Evolutionary conservation across 345 rosid genomes (phyloP).

Genomic region (Heritiera littoralis): DNA sequence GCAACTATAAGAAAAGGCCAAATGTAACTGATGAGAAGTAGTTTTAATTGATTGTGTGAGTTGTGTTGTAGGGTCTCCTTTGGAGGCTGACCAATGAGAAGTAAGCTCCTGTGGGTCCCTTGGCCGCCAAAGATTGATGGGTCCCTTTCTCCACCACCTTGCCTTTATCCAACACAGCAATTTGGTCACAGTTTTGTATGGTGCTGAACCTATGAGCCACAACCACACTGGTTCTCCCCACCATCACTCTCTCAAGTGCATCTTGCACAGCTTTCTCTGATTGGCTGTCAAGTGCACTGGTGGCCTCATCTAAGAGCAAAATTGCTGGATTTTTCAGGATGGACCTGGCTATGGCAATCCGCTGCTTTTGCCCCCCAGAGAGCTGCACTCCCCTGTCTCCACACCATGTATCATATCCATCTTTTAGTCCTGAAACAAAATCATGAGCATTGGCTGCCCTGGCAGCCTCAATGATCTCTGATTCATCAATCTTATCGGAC

Average conservation of each 20-base stretch:
- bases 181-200: slow-evolving; percentile 54
- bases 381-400: slow-evolving; percentile 67
- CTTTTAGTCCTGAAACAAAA: slow-evolving; percentile 48
- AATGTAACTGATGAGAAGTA: not conserved
- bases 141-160: slow-evolving; percentile 62
- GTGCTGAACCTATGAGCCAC: slow-evolving; percentile 75
- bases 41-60: not conserved
- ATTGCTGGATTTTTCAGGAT: slow-evolving; percentile 52
- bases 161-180: slow-evolving; percentile 63
- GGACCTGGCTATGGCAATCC: slow-evolving; percentile 72
- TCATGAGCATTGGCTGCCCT: slow-evolving; percentile 71
- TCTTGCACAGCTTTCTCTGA: slow-evolving; percentile 66
- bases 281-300: slow-evolving; percentile 73
- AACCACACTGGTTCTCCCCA: slow-evolving; percentile 67
- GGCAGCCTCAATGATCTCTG: slow-evolving; percentile 57
- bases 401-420: slow-evolving; percentile 59
- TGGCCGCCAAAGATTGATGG: slow-evolving; percentile 54
- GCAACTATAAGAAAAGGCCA: not conserved
- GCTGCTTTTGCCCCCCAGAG: slow-evolving; percentile 74
- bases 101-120: slow-evolving; percentile 53
- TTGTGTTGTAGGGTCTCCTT: slow-evolving; percentile 21
- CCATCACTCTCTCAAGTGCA: slow-evolving; percentile 66
- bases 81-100: slow-evolving; percentile 64
- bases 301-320: slow-evolving; percentile 65
- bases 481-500: slow-evolving; percentile 30